phyloP scores from a whole-genome alignment of 1,284 basidiomycete genomes.

The Cryptococcus sp. region DNA sequence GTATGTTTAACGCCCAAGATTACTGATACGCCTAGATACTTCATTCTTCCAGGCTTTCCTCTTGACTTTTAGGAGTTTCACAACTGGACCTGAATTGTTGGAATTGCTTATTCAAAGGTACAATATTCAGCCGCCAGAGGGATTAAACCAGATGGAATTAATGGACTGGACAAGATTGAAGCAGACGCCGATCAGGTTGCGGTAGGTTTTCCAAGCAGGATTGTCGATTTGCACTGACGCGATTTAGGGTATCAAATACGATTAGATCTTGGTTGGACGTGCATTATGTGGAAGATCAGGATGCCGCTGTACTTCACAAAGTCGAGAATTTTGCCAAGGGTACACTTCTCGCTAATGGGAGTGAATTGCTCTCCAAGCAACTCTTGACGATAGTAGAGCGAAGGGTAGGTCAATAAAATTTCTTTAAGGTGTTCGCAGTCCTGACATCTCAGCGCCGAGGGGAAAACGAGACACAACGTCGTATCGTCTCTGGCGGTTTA shows the following conservation, averaged over 20 bases:
- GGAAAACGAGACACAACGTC: slow-evolving; percentile 16
- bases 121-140: slow-evolving; percentile 69
- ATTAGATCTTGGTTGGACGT: slow-evolving; percentile 77
- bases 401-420: slow-evolving; percentile 55
- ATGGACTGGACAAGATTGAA: slow-evolving; percentile 84
- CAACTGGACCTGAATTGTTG: slow-evolving; percentile 76
- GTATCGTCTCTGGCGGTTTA: slow-evolving; percentile 23
- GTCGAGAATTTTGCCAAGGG: slow-evolving; percentile 71
- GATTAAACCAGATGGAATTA: slow-evolving; percentile 60
- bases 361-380: slow-evolving; percentile 66
- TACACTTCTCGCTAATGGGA: slow-evolving; percentile 52
- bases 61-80: slow-evolving; percentile 96
- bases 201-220: slow-evolving; percentile 55
- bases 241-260: slow-evolving; percentile 68
- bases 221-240: slow-evolving; percentile 4
- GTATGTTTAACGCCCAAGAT: neutral
- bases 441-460: slow-evolving; percentile 17
- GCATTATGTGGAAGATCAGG: slow-evolving; percentile 74
- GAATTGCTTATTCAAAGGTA: slow-evolving; percentile 82
- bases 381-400: slow-evolving; percentile 68
- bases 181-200: slow-evolving; percentile 79
- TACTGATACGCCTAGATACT: slow-evolving; percentile 16
- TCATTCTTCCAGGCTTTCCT: slow-evolving; percentile 89
- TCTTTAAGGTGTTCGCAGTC: neutral
- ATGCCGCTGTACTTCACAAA: slow-evolving; percentile 66